Base-by-base conservation (phyloP, 176 grass and related monocot genomes). In the Dendrocalamus sinicus region DNA sequence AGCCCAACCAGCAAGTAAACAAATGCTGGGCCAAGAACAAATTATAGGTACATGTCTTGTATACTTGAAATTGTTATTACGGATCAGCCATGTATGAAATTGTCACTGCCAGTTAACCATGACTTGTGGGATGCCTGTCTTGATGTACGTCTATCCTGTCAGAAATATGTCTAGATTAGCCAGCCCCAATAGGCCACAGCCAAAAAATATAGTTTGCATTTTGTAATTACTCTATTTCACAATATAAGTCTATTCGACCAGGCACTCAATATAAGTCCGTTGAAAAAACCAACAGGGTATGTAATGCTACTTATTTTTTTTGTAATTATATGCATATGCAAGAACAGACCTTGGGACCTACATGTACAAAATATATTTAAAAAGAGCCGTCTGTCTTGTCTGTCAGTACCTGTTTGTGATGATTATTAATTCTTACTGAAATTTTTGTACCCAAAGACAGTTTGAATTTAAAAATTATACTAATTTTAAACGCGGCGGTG, bases 1-100 rank as follows among this genome's bases (percentile, higher is more conserved):
- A 43, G n/a, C 15, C 68, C 68, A 80, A 65, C 11, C 43, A 67
- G 15, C 83, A 65, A 61, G n/a, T 80, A 86, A 86, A 86, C 76
- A 80, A 79, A 79, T 84, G 71, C 39, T 58, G 23, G 55, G 8
- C 41, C 23, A 32, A 54, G 35, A 70, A 66, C n/a, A 70, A 77
- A 77, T 37, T 55, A 24, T 72, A 48, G 67, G 43, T 62, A 5
- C 37, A 79, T 19, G 54, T 47, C 24, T 81, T 57, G 47, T 39
- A 39, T 39, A 39, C 37, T 39, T 79, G 28, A 32, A 24, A 39
- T 51, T 72, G 54, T 72, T 72, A 40, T 79, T 86, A 19, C 14
- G 23, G 45, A 65, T 75, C 45, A 46, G 26, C 48, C 15, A 37
- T 59, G 37, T 45, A 57, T 75, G 19, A 46, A 59, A 75, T 13